Evolutionary conservation across 352 stramenopile species (phyloP), one percentile per base, ranked within the genome.

Genomic region (Globisporangium carolinianum): DNA sequence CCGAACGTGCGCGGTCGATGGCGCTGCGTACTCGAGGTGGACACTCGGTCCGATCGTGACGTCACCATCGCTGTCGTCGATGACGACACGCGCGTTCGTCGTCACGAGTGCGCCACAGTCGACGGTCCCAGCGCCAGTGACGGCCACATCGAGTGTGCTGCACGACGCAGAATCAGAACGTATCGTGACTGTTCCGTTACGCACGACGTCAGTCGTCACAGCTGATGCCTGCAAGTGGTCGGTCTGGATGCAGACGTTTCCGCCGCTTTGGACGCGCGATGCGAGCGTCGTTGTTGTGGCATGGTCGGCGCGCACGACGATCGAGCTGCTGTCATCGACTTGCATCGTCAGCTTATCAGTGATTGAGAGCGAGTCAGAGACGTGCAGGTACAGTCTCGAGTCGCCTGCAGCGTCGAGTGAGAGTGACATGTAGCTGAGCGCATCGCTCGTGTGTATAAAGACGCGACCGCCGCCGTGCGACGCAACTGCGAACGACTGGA

Each of bases 201-300:
- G 24, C 24, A 24, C 24, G 24, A 24, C 24, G 24, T 24, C 24
- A 24, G 24, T 24, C 24, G 24, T 24, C 24, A 24, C 24, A 24
- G 2, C 24, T 2, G 24, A 24, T 49, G 14, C 41, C 15, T 39
- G 39, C 46, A 52, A 53, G 15, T 32, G 36, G 14, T 14, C 36
- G 10, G 54, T 11, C n/a, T 46, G n/a, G 7, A 60, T 7, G 45
- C 54, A 60, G n/a, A 53, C 38, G n/a, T 17, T 11, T 4, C 45
- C 46, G n/a, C 36, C n/a, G 3, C 17, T 17, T 3, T 7, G 11
- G 17, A 53, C 46, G 3, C 5, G 45, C 3, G 0, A 18, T 11
- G 36, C 15, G 5, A 53, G 1, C n/a, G 36, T 14, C 35, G 46
- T 10, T 6, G 42, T 39, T 0, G 45, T 47, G 46, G 46, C 7